phyloP scores from a whole-genome alignment of 768 basidiomycete genomes.

The Termitomyces heimii region DNA sequence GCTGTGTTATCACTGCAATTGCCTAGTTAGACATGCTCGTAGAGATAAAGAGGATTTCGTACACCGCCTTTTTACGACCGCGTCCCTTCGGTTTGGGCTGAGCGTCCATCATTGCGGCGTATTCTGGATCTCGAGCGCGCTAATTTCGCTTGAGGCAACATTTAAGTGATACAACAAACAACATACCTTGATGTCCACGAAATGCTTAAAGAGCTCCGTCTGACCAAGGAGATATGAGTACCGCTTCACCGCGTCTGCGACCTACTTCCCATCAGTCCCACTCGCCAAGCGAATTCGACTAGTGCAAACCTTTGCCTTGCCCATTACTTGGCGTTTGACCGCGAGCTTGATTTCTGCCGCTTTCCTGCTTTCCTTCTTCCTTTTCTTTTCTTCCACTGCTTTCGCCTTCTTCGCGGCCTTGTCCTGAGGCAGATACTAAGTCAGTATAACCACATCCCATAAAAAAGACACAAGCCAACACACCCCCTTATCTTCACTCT shows the following conservation, averaged over 20 bases:
- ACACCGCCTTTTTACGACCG: conserved; percentile 79
- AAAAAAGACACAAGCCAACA: conserved; percentile 15
- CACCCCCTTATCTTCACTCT: conserved; percentile 34
- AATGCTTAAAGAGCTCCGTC: conserved; percentile 97
- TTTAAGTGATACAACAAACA: neutral
- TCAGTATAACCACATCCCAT: neutral
- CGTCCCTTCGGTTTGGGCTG: conserved; percentile 83
- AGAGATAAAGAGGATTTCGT: conserved; percentile 19
- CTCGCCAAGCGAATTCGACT: neutral
- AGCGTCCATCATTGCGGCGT: conserved; percentile 82
- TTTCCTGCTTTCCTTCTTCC: conserved; percentile 46
- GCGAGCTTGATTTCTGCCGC: conserved; percentile 66
- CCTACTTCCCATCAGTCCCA: conserved; percentile 34
- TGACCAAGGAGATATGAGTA: conserved; percentile 98
- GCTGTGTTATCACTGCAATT: conserved; percentile 59
- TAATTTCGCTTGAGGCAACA: conserved; percentile 21
- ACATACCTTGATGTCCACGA: conserved; percentile 88
- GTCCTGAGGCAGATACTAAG: neutral
- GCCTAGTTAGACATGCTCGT: neutral
- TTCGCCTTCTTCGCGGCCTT: conserved; percentile 8
- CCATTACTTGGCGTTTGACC: conserved; percentile 74
- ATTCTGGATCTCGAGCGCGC: conserved; percentile 89
- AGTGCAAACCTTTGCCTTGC: conserved; percentile 72
- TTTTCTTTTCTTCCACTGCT: conserved; percentile 17
- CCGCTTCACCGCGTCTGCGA: conserved; percentile 90